Evolutionary conservation across 2,329 filamentous ascomycete genomes (phyloP), one percentile per base, ranked within the genome.

Genomic region (Bipolaris zeicola): DNA sequence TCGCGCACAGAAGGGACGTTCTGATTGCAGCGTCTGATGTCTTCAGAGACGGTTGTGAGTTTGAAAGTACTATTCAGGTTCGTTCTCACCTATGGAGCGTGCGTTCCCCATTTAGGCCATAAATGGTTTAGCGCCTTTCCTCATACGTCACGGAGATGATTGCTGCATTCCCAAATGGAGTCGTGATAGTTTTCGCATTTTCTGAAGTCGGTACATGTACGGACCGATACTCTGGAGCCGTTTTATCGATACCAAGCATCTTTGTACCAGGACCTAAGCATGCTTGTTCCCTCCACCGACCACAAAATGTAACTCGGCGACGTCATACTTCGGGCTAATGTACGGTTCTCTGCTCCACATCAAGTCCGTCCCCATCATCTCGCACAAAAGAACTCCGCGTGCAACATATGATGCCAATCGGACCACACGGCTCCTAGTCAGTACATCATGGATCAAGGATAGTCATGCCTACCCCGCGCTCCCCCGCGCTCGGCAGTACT

Each of bases 381-480:
- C 44, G 31, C 44, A 28, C 50, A n/a, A 20, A 37, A 33, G 20
- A 31, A 48, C 18, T 28, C 50, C 50, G 26, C 47, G 34, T 39
- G n/a, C 33, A 36, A 28, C 14, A 8, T 53, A 11, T 22, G 38
- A 28, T 38, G 47, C 54, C 50, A 53, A 44, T 45, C 50, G 44
- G 54, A 45, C 18, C 33, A 16, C 38, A 34, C 33, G 33, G 31
- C 10, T 38, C 44, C 33, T 26, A 14, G 28, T 48, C 42, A 44
- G 38, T 33, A 49, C 33, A 37, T 36, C 46, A 47, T 53, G 50
- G 54, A 57, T 53, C 38, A 33, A 42, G 49, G 48, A 52, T 50
- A 44, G 48, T 55, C 28, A 43, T 45, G 49, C 16, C 51, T 57
- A 63, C 60, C 60, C 60, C 60, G 60, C 60, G 56, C 50, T 49